Evolutionary conservation across 1,284 basidiomycete genomes (phyloP).

Genomic region (Boletellus deceptivus): DNA sequence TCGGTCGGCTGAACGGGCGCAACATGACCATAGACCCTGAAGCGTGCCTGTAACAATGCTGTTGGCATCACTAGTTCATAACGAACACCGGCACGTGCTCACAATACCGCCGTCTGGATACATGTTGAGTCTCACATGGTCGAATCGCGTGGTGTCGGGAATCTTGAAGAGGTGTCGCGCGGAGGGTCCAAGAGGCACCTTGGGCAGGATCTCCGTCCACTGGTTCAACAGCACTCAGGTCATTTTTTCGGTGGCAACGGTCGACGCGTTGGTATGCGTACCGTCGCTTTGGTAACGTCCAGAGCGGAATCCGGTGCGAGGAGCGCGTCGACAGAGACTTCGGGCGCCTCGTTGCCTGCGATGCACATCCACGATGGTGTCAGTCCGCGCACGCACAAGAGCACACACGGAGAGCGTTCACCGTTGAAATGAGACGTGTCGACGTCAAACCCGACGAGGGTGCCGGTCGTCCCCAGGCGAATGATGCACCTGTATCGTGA

Average conservation of each 20-base stretch:
- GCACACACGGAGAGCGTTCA: conserved; percentile 25
- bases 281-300: conserved; percentile 48
- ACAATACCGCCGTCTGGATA: conserved; percentile 97
- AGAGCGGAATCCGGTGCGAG: conserved; percentile 46
- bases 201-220: conserved; percentile 84
- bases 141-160: conserved; percentile 53
- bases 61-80: conserved; percentile 4
- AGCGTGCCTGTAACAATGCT: conserved; percentile 63
- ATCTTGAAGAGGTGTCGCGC: conserved; percentile 86
- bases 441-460: conserved; percentile 86
- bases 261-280: conserved; percentile 32
- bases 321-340: conserved; percentile 71
- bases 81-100: conserved; percentile 32
- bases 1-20: conserved; percentile 58
- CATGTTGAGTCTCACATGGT: conserved; percentile 91
- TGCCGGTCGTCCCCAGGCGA: conserved; percentile 79
- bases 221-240: conserved; percentile 27
- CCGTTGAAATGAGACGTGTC: conserved; percentile 97
- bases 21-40: conserved; percentile 86
- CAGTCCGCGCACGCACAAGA: not conserved
- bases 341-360: conserved; percentile 86
- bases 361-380: not conserved
- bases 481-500: conserved; percentile 74
- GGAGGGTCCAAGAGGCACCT: conserved; percentile 74
- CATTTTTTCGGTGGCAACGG: no score